Conservation (phyloP, 257 asterid genomes). For the Echium plantagineum region DNA sequence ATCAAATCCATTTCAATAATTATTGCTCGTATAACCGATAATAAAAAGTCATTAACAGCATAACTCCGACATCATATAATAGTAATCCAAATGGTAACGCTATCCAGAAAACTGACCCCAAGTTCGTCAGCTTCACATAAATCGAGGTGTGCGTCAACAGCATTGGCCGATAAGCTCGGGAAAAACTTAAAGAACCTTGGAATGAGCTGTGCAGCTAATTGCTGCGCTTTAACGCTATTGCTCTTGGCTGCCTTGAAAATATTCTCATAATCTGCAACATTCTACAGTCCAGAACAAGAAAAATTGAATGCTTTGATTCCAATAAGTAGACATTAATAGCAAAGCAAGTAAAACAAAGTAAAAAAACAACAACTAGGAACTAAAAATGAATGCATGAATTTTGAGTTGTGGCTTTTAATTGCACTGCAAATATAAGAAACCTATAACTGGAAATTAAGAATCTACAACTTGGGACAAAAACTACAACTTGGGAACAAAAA, state of each 20-base stretch:
- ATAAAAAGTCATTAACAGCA: background rate
- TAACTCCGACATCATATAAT: too few relatives aligned
- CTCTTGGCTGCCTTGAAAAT: constrained; percentile 67
- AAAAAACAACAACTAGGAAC: too few relatives aligned
- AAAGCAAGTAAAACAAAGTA: too few relatives aligned
- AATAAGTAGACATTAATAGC: too few relatives aligned
- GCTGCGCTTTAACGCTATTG: constrained; percentile 66
- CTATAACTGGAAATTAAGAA: too few relatives aligned
- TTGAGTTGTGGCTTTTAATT: too few relatives aligned
- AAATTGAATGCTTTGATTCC: too few relatives aligned
- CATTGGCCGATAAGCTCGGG: constrained; percentile 53
- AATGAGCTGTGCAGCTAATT: constrained; percentile 87
- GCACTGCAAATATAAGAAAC: too few relatives aligned
- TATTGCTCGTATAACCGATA: background rate
- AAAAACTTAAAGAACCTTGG: constrained; percentile 83
- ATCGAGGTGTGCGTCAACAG: constrained; percentile 90
- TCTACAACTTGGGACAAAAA: too few relatives aligned
- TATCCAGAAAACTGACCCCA: constrained; percentile 40
- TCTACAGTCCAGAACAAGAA: constrained; percentile 24
- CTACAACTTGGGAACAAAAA: too few relatives aligned
- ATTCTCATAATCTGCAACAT: constrained; percentile 59
- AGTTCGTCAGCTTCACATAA: constrained; percentile 93
- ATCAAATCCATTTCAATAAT: background rate
- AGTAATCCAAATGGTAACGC: too few relatives aligned
- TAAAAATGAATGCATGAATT: too few relatives aligned